phyloP scores from a whole-genome alignment of 306 rosid genomes.

The Biancaea sappan region DNA sequence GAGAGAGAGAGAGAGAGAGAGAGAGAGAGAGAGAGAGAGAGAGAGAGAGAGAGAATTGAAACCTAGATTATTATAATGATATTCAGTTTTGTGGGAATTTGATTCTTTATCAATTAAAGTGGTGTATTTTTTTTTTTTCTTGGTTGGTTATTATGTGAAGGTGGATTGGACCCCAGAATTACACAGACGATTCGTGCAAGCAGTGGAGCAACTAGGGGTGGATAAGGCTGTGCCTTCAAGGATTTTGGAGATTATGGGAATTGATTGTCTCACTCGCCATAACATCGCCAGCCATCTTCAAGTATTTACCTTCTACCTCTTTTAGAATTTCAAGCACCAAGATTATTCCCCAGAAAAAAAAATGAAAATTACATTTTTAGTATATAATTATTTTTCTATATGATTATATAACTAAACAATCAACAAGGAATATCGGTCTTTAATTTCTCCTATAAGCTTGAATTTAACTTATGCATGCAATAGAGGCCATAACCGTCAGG shows the following conservation, averaged over 20 bases:
- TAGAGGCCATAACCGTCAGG: no score
- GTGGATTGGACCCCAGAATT: conserved; percentile 99
- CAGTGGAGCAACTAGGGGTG: conserved; percentile 95
- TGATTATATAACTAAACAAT: no score
- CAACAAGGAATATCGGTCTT: not conserved
- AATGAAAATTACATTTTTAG: not conserved
- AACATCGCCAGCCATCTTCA: conserved; percentile 99
- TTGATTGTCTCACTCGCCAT: conserved; percentile 97
- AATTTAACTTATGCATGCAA: not conserved
- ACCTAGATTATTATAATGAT: not conserved
- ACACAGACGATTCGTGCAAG: conserved; percentile 92
- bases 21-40: conserved; percentile 10
- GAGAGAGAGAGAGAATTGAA: not conserved
- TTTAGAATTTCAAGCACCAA: not conserved
- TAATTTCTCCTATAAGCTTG: not conserved
- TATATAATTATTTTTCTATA: no score
- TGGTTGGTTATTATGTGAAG: conserved; percentile 55
- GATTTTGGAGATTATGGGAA: conserved; percentile 95
- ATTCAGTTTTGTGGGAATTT: not conserved
- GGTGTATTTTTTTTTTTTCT: not conserved
- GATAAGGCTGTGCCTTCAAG: conserved; percentile 99
- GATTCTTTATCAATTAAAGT: not conserved
- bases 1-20: conserved; percentile 19
- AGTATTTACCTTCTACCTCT: conserved; percentile 40
- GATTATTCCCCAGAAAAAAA: not conserved